Evolutionary conservation across 768 basidiomycete species (phyloP).

Genomic region (Phlebiopsis gigantea): DNA sequence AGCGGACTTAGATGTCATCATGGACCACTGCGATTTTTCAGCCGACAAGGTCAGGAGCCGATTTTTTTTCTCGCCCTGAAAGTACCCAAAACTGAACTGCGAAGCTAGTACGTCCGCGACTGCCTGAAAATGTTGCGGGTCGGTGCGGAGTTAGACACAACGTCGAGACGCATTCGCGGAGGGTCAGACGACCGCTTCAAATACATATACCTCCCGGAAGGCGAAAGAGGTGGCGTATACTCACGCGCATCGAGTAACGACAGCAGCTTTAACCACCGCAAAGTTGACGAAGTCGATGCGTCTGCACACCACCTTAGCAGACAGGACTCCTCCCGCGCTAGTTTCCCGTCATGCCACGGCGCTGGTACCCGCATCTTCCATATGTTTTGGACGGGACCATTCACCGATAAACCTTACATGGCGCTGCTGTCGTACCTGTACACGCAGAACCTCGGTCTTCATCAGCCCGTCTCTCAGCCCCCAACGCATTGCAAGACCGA

Average conservation of each 20-base stretch:
- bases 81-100: not conserved
- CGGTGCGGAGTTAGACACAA: conserved; percentile 82
- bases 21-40: conserved; percentile 91
- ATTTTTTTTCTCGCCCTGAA: conserved; percentile 3
- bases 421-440: conserved; percentile 94
- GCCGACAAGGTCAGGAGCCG: conserved; percentile 52
- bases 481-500: conserved; percentile 73
- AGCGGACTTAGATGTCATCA: conserved; percentile 83
- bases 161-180: conserved; percentile 62
- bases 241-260: not conserved
- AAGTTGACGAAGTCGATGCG: not conserved
- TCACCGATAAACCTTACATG: conserved; percentile 98
- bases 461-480: conserved; percentile 34
- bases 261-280: not conserved
- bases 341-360: conserved; percentile 66
- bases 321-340: conserved; percentile 37
- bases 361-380: conserved; percentile 88
- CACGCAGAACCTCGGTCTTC: conserved; percentile 92
- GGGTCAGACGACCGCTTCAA: conserved; percentile 58
- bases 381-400: conserved; percentile 98
- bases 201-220: conserved; percentile 55
- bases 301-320: not conserved
- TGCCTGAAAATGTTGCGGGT: conserved; percentile 90
- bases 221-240: not conserved
- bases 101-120: conserved; percentile 84